A percentile compares a stretch with the other conserved stretches of the same genome.
These are phyloP conservation scores for Corrigiola litoralis DNA, from an alignment of 179 eudicot species.

Conservation along the genomic window DNA sequence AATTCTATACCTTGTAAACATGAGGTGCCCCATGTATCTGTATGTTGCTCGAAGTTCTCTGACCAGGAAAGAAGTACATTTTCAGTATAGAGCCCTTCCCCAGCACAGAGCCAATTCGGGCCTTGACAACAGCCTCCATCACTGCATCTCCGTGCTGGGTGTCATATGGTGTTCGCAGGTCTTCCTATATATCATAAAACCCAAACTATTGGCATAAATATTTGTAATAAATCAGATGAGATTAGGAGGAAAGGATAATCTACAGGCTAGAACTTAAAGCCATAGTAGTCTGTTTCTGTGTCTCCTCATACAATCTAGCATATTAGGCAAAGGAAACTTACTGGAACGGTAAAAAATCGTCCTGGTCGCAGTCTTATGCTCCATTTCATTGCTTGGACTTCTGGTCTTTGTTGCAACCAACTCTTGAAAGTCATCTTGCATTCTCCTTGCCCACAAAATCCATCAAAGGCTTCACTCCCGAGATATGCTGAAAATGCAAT, in stretches of 20 bases:
- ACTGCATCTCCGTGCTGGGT: slow-evolving; percentile 96
- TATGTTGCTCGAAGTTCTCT: slow-evolving; percentile 79
- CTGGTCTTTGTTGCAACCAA: slow-evolving; percentile 88
- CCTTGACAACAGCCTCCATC: slow-evolving; percentile 87
- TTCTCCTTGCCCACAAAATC: slow-evolving; percentile 75
- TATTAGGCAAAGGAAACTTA: slow-evolving; percentile 32
- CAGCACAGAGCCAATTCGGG: slow-evolving; percentile 83
- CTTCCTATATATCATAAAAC: slow-evolving; percentile 56
- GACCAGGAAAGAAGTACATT: slow-evolving; percentile 98
- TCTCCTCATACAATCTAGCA: background rate
- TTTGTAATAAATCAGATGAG: background rate
- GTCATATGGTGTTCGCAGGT: slow-evolving; percentile 74
- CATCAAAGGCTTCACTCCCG: slow-evolving; percentile 95
- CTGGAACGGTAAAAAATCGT: slow-evolving; percentile 88
- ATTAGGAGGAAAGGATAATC: slow-evolving; percentile 7
- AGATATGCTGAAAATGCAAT: slow-evolving; percentile 97
- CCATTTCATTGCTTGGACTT: slow-evolving; percentile 98
- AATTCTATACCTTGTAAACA: slow-evolving; percentile 66
- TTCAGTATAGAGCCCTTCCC: slow-evolving; percentile 87
- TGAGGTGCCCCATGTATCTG: slow-evolving; percentile 96
- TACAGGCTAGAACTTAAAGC: background rate
- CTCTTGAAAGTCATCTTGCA: slow-evolving; percentile 73
- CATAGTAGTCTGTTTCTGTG: background rate
- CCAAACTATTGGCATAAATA: slow-evolving; percentile 16
- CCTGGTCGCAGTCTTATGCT: slow-evolving; percentile 93